Evolutionary conservation across 495 filamentous ascomycete genomes (phyloP).

Genomic region (Achaetomiella virescens): DNA sequence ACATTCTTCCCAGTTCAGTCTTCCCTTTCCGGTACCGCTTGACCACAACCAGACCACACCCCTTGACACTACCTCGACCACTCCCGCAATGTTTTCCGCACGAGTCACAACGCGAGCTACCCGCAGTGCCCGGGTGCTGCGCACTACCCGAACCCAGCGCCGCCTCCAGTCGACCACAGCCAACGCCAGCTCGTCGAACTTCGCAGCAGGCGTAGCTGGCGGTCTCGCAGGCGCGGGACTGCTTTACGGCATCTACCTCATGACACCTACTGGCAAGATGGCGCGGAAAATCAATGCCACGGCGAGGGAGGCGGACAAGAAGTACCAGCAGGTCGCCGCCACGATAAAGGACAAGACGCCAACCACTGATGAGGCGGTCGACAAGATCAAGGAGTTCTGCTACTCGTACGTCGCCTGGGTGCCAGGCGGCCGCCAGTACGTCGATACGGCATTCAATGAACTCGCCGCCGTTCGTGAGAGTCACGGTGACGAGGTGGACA

Average conservation of each 20-base stretch:
- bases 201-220: constrained; percentile 47
- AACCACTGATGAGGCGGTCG: constrained; percentile 51
- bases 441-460: constrained; percentile 57
- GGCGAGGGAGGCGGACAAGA: constrained; percentile 44
- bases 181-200: constrained; percentile 34
- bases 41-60: neutral
- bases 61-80: neutral
- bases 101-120: neutral
- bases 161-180: constrained; percentile 10
- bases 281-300: constrained; percentile 38
- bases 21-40: no score
- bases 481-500: constrained; percentile 57
- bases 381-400: constrained; percentile 51
- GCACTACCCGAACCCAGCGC: neutral
- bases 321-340: constrained; percentile 46
- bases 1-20: no score
- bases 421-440: constrained; percentile 55
- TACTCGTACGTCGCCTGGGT: constrained; percentile 59
- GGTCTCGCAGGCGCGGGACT: constrained; percentile 31
- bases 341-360: constrained; percentile 50
- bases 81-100: neutral
- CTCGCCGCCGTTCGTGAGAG: constrained; percentile 52
- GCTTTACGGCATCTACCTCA: constrained; percentile 50
- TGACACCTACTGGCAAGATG: constrained; percentile 50
- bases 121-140: neutral